phyloP scores from a whole-genome alignment of 2,329 filamentous ascomycete species.

The Fusarium buxicola region DNA sequence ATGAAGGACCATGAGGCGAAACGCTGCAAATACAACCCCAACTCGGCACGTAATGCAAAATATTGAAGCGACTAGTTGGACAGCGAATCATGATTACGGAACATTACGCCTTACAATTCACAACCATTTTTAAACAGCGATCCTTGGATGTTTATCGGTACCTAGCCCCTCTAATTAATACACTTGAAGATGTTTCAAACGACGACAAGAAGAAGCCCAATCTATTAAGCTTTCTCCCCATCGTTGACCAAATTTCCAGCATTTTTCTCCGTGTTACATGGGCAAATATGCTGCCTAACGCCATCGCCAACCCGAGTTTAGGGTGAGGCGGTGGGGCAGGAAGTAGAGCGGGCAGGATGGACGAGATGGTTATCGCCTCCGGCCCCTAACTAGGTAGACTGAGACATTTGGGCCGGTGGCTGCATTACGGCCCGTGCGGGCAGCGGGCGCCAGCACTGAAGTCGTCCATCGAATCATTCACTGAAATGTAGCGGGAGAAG shows the following conservation, averaged over 20 bases:
- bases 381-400: constrained; percentile 3
- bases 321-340: constrained; percentile 3
- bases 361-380: too few relatives aligned
- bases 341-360: neutral
- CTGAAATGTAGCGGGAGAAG: neutral
- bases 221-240: too few relatives aligned
- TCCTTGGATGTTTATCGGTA: neutral
- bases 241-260: neutral
- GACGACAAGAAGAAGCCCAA: too few relatives aligned
- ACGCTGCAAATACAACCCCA: constrained; percentile 38
- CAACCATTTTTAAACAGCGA: neutral
- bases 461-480: neutral
- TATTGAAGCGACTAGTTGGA: neutral
- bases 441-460: constrained; percentile 10
- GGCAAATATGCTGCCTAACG: constrained; percentile 5
- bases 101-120: neutral
- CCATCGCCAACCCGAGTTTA: constrained; percentile 6
- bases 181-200: too few relatives aligned
- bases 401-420: constrained; percentile 5
- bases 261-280: neutral
- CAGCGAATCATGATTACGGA: neutral
- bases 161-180: too few relatives aligned
- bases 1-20: constrained; percentile 43
- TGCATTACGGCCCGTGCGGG: neutral
- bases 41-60: neutral